Percentiles rank a stretch among this genome's conserved stretches.
phyloP scores from a whole-genome alignment of 208 protist species.

The Leishmania lainsoni region DNA sequence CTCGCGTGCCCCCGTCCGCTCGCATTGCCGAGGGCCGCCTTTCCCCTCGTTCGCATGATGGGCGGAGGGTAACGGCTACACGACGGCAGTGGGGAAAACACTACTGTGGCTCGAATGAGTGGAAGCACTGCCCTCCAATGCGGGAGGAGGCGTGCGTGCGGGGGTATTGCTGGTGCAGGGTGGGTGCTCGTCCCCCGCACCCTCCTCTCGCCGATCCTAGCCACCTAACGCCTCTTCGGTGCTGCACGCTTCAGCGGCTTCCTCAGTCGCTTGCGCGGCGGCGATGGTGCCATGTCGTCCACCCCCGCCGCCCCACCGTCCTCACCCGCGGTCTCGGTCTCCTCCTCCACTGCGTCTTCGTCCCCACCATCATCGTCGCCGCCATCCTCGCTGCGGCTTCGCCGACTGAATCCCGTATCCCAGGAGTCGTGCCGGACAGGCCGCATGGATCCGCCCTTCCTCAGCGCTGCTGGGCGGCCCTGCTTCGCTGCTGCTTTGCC shows the following conservation, averaged over 20 bases:
- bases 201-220: not conserved
- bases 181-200: not conserved
- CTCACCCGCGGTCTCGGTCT: constrained; percentile 19
- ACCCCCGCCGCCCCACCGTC: constrained; percentile 5
- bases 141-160: not conserved
- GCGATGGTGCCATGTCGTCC: constrained; percentile 22
- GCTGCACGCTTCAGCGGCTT: constrained; percentile 40
- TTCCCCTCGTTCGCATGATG: not conserved
- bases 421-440: constrained; percentile 54
- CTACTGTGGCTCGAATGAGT: not conserved
- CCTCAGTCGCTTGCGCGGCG: constrained; percentile 39
- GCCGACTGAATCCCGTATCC: constrained; percentile 34
- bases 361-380: constrained; percentile 23
- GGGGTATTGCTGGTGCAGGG: not conserved
- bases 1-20: not conserved
- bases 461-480: constrained; percentile 5
- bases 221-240: constrained; percentile 3
- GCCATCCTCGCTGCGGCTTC: constrained; percentile 14
- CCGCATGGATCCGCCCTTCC: constrained; percentile 26
- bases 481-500: constrained; percentile 6
- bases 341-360: constrained; percentile 23
- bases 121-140: not conserved
- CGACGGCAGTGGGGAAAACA: not conserved
- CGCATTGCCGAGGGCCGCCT: not conserved
- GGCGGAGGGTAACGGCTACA: not conserved